Conservation (phyloP, 768 basidiomycete species). For the Rhizopogon vinicolor region DNA sequence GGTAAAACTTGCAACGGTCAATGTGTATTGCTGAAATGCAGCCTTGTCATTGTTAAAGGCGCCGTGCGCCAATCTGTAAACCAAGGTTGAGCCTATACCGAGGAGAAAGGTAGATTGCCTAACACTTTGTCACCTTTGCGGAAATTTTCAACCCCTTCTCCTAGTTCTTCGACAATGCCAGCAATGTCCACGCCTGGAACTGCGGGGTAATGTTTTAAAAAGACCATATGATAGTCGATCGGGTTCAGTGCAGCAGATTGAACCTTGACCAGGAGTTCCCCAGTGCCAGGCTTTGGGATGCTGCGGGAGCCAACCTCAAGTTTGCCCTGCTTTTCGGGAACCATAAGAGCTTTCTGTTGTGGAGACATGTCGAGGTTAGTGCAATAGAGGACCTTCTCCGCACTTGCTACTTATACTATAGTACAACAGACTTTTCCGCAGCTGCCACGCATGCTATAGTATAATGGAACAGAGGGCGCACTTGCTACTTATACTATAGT, state of each 20-base stretch:
- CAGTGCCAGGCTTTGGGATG: constrained; percentile 29
- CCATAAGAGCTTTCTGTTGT: constrained; percentile 24
- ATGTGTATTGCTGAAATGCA: constrained; percentile 37
- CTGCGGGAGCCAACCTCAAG: constrained; percentile 23
- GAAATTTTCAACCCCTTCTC: constrained; percentile 30
- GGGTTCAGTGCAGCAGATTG: constrained; percentile 41
- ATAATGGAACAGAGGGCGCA: no score
- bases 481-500: no score
- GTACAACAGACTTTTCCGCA: no score
- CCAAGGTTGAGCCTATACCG: constrained; percentile 13
- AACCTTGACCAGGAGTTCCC: constrained; percentile 39
- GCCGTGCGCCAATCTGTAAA: constrained; percentile 29
- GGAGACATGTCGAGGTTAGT: constrained; percentile 14
- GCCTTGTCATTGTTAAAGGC: constrained; percentile 21
- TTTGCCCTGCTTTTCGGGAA: constrained; percentile 19
- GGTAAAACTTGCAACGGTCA: constrained; percentile 26
- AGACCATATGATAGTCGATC: constrained; percentile 33
- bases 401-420: no score
- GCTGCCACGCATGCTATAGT: no score
- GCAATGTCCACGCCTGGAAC: constrained; percentile 32
- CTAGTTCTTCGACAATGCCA: constrained; percentile 36
- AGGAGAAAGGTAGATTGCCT: constrained; percentile 2
- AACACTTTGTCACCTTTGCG: constrained; percentile 39
- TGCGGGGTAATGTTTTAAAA: constrained; percentile 31
- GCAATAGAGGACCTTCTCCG: no score